These are phyloP conservation scores for Fonsecaea pedrosoi DNA, from an alignment of 2,329 filamentous ascomycete genomes.

Conservation along the genomic window DNA sequence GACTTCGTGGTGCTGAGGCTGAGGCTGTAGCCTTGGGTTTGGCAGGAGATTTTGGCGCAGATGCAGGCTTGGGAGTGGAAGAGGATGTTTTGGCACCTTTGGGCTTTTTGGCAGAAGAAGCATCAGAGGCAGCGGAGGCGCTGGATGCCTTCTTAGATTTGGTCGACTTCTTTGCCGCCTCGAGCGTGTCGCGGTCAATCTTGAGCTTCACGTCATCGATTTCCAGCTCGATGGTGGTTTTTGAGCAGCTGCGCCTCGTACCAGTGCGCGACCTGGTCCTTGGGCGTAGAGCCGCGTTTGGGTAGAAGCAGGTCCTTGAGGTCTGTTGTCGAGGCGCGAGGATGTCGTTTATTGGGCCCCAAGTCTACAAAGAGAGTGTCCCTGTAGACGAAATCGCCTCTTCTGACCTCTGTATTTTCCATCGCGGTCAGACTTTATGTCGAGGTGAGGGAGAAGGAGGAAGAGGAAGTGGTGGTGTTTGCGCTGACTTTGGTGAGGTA, in stretches of 20 bases:
- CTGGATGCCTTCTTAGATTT: not conserved
- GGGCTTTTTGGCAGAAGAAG: not conserved
- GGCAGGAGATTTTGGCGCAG: slow-evolving; percentile 8
- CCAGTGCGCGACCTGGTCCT: slow-evolving; percentile 65
- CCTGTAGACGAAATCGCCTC: slow-evolving; percentile 34
- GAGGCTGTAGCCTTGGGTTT: slow-evolving; percentile 4
- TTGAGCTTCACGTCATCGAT: slow-evolving; percentile 15
- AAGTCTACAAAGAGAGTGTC: slow-evolving; percentile 56
- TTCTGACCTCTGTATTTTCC: slow-evolving; percentile 25
- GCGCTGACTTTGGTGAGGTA: too few species aligned
- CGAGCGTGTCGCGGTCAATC: slow-evolving; percentile 13
- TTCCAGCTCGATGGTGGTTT: slow-evolving; percentile 17
- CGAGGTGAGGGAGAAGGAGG: not conserved
- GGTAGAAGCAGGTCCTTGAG: slow-evolving; percentile 53
- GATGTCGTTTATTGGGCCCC: slow-evolving; percentile 54
- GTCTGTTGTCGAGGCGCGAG: slow-evolving; percentile 54
- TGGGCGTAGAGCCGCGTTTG: slow-evolving; percentile 32
- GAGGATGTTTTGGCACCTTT: slow-evolving; percentile 3
- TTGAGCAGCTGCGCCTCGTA: slow-evolving; percentile 64
- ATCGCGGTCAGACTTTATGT: slow-evolving; percentile 3
- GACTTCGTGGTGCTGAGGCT: not conserved
- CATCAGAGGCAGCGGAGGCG: not conserved
- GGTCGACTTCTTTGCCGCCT: slow-evolving; percentile 16
- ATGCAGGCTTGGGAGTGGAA: slow-evolving; percentile 10
- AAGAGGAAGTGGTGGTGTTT: too few species aligned